phyloP scores from a whole-genome alignment of 192 early-diverging fungal species.

The Linnemannia hyalina region DNA sequence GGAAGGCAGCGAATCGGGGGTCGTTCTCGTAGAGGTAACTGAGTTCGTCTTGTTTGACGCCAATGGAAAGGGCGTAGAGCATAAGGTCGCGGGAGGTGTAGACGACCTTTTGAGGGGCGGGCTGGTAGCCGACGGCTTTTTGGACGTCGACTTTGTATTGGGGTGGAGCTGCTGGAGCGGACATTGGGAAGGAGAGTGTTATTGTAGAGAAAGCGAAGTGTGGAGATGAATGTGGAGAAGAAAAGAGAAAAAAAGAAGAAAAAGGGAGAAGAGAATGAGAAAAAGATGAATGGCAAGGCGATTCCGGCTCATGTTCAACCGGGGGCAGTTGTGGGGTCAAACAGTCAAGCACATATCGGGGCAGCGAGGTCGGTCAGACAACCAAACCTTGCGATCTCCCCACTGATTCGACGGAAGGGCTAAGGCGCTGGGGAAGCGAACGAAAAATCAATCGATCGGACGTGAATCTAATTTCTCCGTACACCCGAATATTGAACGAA shows the following conservation, averaged over 20 bases:
- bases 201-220: background rate
- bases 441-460: no score
- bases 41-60: slow-evolving; percentile 68
- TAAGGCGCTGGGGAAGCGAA: background rate
- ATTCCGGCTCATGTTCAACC: background rate
- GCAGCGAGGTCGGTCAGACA: background rate
- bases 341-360: background rate
- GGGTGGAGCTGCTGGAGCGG: background rate
- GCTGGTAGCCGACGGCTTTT: slow-evolving; percentile 71
- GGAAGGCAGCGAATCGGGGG: slow-evolving; percentile 73
- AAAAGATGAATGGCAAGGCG: background rate
- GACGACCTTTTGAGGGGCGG: slow-evolving; percentile 50
- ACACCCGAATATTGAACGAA: no score
- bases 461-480: no score
- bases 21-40: slow-evolving; percentile 79
- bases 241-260: background rate
- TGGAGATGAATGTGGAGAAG: slow-evolving; percentile 4
- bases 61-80: slow-evolving; percentile 80
- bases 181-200: background rate
- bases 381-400: background rate
- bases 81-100: slow-evolving; percentile 79
- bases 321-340: background rate
- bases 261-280: background rate
- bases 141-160: slow-evolving; percentile 58
- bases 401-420: background rate